These are phyloP conservation scores for Phylloporus sp. DNA, from an alignment of 768 basidiomycete genomes.

Conservation along the genomic window DNA sequence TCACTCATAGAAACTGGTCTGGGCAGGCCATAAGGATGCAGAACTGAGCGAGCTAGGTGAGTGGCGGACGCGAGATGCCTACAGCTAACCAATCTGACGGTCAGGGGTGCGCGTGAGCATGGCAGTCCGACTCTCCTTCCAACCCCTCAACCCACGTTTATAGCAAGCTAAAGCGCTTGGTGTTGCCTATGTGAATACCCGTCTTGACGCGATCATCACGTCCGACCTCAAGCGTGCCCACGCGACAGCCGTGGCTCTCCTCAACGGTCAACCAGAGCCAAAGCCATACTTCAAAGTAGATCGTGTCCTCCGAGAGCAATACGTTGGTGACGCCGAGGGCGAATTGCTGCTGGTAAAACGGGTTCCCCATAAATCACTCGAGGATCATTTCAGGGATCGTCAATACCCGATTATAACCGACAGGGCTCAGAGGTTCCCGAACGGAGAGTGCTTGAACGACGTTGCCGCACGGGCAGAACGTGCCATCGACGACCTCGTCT, in stretches of 20 bases:
- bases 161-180: constrained; percentile 68
- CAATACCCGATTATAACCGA: constrained; percentile 48
- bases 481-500: constrained; percentile 47
- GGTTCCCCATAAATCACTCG: constrained; percentile 29
- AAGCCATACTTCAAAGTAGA: constrained; percentile 47
- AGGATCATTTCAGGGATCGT: constrained; percentile 49
- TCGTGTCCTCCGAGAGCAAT: constrained; percentile 58
- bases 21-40: constrained; percentile 78
- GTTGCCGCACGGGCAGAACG: constrained; percentile 51
- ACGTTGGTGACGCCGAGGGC: constrained; percentile 71
- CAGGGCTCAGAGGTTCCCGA: constrained; percentile 55
- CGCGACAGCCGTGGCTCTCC: constrained; percentile 57
- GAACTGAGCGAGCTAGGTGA: constrained; percentile 72
- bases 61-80: constrained; percentile 7
- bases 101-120: constrained; percentile 53
- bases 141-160: neutral
- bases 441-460: constrained; percentile 69
- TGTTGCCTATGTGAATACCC: constrained; percentile 43
- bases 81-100: constrained; percentile 2
- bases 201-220: constrained; percentile 55
- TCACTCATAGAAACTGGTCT: constrained; percentile 40
- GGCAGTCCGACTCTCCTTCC: neutral
- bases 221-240: constrained; percentile 65
- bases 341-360: constrained; percentile 37
- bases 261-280: constrained; percentile 43